These are phyloP conservation scores for Herpetomonas samuelpessoai DNA, from an alignment of 208 protist genomes.

Conservation along the genomic window DNA sequence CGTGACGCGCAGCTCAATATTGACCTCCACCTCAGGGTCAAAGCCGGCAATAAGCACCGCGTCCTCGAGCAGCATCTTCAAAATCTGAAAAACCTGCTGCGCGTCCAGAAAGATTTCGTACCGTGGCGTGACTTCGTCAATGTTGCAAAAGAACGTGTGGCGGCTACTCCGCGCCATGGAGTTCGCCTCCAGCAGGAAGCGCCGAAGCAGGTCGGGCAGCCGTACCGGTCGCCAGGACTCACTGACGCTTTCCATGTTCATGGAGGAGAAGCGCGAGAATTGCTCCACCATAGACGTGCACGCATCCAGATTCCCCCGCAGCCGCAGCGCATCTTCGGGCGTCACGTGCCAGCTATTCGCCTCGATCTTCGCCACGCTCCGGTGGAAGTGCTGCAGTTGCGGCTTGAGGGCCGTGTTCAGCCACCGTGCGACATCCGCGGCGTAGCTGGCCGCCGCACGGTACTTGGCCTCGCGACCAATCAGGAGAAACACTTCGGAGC, in stretches of 20 bases:
- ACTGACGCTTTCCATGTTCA: constrained; percentile 78
- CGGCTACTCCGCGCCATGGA: constrained; percentile 17
- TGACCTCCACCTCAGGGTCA: constrained; percentile 20
- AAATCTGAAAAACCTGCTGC: constrained; percentile 42
- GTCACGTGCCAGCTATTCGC: constrained; percentile 48
- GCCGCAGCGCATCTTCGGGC: constrained; percentile 45
- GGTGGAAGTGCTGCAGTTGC: constrained; percentile 67
- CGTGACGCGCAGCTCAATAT: constrained; percentile 41
- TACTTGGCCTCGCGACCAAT: constrained; percentile 73
- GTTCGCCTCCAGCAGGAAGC: constrained; percentile 47
- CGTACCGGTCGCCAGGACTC: constrained; percentile 71
- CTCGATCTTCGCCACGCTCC: constrained; percentile 56
- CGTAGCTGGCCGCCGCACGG: constrained; percentile 59
- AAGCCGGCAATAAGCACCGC: constrained; percentile 14
- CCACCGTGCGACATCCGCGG: constrained; percentile 72
- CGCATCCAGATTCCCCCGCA: constrained; percentile 68
- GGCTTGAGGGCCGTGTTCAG: constrained; percentile 65
- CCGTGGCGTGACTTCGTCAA: constrained; percentile 47
- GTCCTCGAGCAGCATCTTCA: constrained; percentile 44
- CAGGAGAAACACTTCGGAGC: constrained; percentile 75
- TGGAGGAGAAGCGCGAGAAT: constrained; percentile 60
- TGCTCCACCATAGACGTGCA: constrained; percentile 65
- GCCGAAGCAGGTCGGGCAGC: constrained; percentile 43
- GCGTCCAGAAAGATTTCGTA: constrained; percentile 77
- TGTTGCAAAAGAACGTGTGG: constrained; percentile 52